Conservation (phyloP, 2,329 filamentous ascomycete species). For the Penicillium fuscoglaucum region DNA sequence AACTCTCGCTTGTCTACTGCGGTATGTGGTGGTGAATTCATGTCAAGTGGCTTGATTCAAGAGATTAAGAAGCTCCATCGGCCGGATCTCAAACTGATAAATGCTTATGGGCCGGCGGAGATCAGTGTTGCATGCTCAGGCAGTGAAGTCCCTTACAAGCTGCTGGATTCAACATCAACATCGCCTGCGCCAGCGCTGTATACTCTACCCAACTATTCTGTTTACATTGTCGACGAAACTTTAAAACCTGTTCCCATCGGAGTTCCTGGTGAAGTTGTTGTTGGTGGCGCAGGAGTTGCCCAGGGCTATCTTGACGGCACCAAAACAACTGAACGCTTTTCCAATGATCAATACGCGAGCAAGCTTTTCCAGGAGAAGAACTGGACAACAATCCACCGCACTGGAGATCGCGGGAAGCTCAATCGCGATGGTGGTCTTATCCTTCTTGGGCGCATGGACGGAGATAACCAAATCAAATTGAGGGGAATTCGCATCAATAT, state of each 20-base stretch:
- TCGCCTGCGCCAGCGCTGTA: constrained; percentile 14
- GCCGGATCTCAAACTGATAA: constrained; percentile 19
- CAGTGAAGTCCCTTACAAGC: constrained; percentile 22
- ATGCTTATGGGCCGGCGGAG: constrained; percentile 35
- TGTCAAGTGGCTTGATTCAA: constrained; percentile 9
- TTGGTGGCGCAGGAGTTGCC: constrained; percentile 33
- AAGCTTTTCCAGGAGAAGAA: constrained; percentile 8
- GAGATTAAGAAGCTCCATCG: constrained; percentile 18
- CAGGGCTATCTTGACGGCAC: constrained; percentile 18
- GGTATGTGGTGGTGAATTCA: constrained; percentile 27
- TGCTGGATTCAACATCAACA: neutral
- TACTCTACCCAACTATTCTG: constrained; percentile 39
- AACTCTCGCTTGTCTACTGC: constrained; percentile 12
- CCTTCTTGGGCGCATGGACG: constrained; percentile 32
- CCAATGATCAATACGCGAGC: constrained; percentile 14
- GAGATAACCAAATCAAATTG: constrained; percentile 33
- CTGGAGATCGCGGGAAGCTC: constrained; percentile 18
- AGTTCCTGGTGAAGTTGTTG: constrained; percentile 45
- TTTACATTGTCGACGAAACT: constrained; percentile 46
- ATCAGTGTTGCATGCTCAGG: constrained; percentile 22
- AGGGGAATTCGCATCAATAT: constrained; percentile 48
- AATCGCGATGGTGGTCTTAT: constrained; percentile 29
- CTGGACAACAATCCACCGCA: constrained; percentile 17
- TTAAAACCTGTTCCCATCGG: constrained; percentile 43
- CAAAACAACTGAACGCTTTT: constrained; percentile 13